These are phyloP conservation scores for Castanopsis chinensis DNA, from an alignment of 306 rosid genomes.

Conservation along the genomic window DNA sequence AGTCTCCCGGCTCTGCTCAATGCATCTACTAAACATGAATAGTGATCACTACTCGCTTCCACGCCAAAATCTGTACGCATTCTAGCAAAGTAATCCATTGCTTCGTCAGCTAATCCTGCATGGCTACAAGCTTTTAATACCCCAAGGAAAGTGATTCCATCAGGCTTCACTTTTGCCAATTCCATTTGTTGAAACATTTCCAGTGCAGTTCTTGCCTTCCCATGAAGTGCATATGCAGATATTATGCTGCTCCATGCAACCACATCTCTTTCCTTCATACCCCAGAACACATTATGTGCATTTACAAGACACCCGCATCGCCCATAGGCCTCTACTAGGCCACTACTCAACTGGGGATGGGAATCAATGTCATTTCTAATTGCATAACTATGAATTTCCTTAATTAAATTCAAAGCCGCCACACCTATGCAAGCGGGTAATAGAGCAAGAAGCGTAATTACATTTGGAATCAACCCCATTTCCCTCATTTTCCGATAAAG, in stretches of 20 bases:
- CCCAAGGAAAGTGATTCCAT: constrained; percentile 61
- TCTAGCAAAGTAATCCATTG: constrained; percentile 45
- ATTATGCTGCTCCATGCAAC: constrained; percentile 79
- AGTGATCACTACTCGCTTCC: constrained; percentile 67
- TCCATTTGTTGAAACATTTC: constrained; percentile 56
- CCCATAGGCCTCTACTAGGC: constrained; percentile 72
- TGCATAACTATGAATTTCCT: constrained; percentile 69
- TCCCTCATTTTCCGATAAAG: constrained; percentile 50
- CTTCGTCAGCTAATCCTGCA: constrained; percentile 70
- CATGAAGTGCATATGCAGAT: constrained; percentile 71
- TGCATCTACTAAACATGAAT: constrained; percentile 76
- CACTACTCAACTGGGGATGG: constrained; percentile 60
- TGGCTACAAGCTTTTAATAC: constrained; percentile 81
- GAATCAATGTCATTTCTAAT: constrained; percentile 42
- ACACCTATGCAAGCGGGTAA: constrained; percentile 54
- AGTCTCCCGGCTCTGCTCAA: constrained; percentile 77
- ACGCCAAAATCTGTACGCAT: constrained; percentile 52
- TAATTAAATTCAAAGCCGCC: constrained; percentile 53
- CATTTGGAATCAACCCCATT: constrained; percentile 38
- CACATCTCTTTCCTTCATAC: constrained; percentile 53
- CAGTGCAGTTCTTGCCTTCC: constrained; percentile 60
- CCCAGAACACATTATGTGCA: constrained; percentile 37
- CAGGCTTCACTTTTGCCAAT: constrained; percentile 49
- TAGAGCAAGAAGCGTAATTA: constrained; percentile 65
- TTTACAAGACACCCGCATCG: constrained; percentile 54